Evolutionary conservation across 106 monocot genomes (phyloP).

Genomic region (Vanilla planifolia): DNA sequence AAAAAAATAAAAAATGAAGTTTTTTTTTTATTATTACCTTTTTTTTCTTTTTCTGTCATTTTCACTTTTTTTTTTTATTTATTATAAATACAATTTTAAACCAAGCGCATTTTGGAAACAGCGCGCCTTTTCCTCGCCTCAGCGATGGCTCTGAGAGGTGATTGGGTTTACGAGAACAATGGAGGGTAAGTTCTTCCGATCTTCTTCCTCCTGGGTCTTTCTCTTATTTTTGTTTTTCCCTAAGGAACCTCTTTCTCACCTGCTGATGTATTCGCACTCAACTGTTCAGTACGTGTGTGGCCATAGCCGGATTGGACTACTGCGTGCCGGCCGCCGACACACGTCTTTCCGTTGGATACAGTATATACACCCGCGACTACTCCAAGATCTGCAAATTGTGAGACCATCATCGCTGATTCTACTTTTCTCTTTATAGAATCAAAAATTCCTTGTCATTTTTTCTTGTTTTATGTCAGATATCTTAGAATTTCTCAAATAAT

Average conservation of each 20-base stretch:
- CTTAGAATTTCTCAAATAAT: background rate
- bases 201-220: background rate
- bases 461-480: background rate
- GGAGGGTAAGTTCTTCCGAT: constrained; percentile 47
- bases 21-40: too few species aligned
- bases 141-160: constrained; percentile 38
- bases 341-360: constrained; percentile 83
- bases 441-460: too few species aligned
- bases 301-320: constrained; percentile 89
- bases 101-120: too few species aligned
- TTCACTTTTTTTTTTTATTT: too few species aligned
- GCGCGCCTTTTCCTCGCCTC: too few species aligned
- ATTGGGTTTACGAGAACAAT: constrained; percentile 96
- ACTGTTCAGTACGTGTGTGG: constrained; percentile 75
- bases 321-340: constrained; percentile 95
- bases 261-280: background rate
- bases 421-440: background rate
- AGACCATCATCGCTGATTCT: background rate
- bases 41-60: too few species aligned
- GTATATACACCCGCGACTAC: constrained; percentile 89
- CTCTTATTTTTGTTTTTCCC: constrained; percentile 4
- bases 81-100: too few species aligned
- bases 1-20: too few species aligned
- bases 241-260: background rate
- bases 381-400: constrained; percentile 97